Evolutionary conservation across 805 yeast species (phyloP), one percentile per base, ranked within the genome.

Genomic region (Grigorovia jiainica): DNA sequence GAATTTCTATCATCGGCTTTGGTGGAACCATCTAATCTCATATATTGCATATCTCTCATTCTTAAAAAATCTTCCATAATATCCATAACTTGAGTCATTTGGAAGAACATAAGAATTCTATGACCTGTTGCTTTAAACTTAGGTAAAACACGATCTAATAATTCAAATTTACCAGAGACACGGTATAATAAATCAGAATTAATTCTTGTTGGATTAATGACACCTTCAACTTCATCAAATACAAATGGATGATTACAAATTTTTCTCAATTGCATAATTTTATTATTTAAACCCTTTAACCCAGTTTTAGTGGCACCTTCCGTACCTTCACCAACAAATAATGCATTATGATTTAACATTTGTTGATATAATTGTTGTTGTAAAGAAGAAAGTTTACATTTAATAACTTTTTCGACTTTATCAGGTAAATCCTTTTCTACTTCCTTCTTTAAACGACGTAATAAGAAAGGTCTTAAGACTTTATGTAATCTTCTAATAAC

Each of bases 61-160:
- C 89, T 70, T 53, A 84, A 66, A 59, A 75, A 84, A 61, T 84
- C 94, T 61, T 84, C 94, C 87, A 84, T 83, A 34, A 84, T 84
- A 57, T 83, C 87, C 94, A 84, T 84, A 42, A 84, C 85, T 56
- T 82, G 87, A 0, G 94, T 84, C 94, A 84, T 84, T 64, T 84
- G 94, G 67, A 84, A 84, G 55, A 84, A 84, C 61, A 84, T 79
- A 61, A 84, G 70, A 3, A 83, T 87, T 57, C 89, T 71, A 57
- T 84, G 94, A 2, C 87, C 87, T 5, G 80, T 66, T 0, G 75
- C 80, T 50, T 79, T 76, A 57, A 81, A 78, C 58, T 84, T 84
- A 10, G 90, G 87, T 53, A 84, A 67, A 13, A 84, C 70, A 47
- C 89, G 67, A 58, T 82, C 90, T 47, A 85, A 65, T 40, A 85